phyloP scores from a whole-genome alignment of 1,139 yeast genomes.

The Protomyces arabidopsidicola region DNA sequence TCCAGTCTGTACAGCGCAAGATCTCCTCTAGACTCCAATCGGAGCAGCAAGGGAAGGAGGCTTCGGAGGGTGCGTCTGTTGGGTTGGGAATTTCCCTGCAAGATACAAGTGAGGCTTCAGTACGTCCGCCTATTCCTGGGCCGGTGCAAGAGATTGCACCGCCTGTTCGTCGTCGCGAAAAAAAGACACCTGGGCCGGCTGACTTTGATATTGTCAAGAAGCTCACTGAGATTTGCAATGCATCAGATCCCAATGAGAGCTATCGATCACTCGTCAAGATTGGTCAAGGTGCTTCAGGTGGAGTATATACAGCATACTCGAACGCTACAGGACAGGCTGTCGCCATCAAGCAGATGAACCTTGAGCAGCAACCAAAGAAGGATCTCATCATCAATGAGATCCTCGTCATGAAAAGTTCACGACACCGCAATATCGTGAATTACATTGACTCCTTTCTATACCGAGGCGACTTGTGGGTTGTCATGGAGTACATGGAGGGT shows the following conservation, averaged over 20 bases:
- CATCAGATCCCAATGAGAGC: conserved; percentile 75
- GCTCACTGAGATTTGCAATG: conserved; percentile 71
- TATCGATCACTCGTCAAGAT: conserved; percentile 71
- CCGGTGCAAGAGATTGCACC: conserved; percentile 27
- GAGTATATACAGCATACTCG: conserved; percentile 88
- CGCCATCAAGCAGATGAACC: conserved; percentile 94
- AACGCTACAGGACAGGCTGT: conserved; percentile 52
- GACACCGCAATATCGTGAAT: conserved; percentile 88
- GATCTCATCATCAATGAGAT: conserved; percentile 93
- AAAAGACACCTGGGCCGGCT: conserved; percentile 47
- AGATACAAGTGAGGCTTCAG: neutral
- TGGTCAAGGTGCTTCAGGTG: conserved; percentile 98
- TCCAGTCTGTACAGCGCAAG: neutral
- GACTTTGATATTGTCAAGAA: conserved; percentile 67
- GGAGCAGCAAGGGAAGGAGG: neutral
- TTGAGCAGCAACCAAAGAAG: conserved; percentile 88
- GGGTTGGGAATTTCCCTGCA: conserved; percentile 11
- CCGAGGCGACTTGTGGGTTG: conserved; percentile 77
- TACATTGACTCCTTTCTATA: conserved; percentile 77
- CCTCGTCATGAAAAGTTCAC: conserved; percentile 88
- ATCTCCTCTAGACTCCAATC: neutral
- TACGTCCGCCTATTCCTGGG: conserved; percentile 15
- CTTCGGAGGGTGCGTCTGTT: neutral
- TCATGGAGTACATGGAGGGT: conserved; percentile 98
- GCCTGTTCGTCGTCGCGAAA: conserved; percentile 57